Conservation (phyloP, 805 yeast species). For the Hanseniaspora pseudoguilliermondii region DNA sequence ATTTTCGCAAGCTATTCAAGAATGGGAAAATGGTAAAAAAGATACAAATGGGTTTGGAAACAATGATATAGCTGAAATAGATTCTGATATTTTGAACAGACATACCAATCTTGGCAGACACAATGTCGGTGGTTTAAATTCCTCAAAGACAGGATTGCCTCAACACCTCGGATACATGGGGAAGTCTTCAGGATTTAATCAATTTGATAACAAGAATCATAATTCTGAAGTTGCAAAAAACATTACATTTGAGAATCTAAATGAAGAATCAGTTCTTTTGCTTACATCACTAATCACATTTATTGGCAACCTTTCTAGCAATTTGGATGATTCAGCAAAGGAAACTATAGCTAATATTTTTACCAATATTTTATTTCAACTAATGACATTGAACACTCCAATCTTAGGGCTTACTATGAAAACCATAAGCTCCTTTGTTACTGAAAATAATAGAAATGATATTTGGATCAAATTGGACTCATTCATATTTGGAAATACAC, state of each 20-base stretch:
- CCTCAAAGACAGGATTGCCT: conserved; percentile 15
- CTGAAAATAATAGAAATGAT: conserved; percentile 29
- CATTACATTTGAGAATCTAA: conserved; percentile 42
- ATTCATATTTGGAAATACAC: conserved; percentile 39
- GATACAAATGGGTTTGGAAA: conserved; percentile 15
- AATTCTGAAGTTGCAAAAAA: conserved; percentile 21
- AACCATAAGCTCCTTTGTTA: conserved; percentile 45
- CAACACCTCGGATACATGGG: conserved; percentile 14
- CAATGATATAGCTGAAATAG: neutral
- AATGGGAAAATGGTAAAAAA: conserved; percentile 20
- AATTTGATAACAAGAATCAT: conserved; percentile 20
- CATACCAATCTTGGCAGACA: conserved; percentile 10
- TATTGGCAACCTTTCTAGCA: conserved; percentile 39
- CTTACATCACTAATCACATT: conserved; percentile 63
- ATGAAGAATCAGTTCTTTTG: conserved; percentile 68
- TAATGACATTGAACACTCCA: conserved; percentile 36
- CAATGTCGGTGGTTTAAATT: neutral
- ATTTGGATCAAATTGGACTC: conserved; percentile 62
- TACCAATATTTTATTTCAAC: conserved; percentile 32
- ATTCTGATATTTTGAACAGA: conserved; percentile 4
- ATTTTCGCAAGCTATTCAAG: conserved; percentile 35
- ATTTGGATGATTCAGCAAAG: conserved; percentile 22
- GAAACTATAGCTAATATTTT: conserved; percentile 19
- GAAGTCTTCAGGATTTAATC: neutral
- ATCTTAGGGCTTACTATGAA: conserved; percentile 43